Conservation (phyloP, 306 rosid species). For the Carpinus viminea region DNA sequence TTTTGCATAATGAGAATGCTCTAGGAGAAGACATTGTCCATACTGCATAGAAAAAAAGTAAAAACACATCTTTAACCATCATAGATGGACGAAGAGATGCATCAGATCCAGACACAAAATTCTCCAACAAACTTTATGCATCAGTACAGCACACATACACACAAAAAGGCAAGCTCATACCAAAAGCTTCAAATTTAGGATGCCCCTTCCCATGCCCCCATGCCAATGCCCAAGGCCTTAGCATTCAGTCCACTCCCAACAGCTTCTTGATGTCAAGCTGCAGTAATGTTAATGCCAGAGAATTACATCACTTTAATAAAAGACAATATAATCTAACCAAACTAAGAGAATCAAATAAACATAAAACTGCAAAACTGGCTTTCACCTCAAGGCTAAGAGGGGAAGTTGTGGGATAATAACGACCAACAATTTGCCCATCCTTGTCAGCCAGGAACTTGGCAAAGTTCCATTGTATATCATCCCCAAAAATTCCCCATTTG, state of each 20-base stretch:
- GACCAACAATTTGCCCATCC: slow-evolving; percentile 69
- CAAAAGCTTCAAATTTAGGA: not conserved
- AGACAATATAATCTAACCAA: not conserved
- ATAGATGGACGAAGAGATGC: not conserved
- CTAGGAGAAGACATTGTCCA: too few relatives aligned
- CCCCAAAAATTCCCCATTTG: slow-evolving; percentile 81
- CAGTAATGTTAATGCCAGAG: slow-evolving; percentile 14
- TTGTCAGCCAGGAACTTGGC: slow-evolving; percentile 77
- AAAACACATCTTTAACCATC: too few relatives aligned
- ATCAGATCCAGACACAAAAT: not conserved
- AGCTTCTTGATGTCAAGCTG: slow-evolving; percentile 68
- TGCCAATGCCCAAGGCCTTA: slow-evolving; percentile 1
- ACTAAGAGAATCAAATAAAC: slow-evolving; percentile 6
- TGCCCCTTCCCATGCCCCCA: not conserved
- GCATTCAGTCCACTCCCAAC: slow-evolving; percentile 44
- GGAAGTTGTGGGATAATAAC: slow-evolving; percentile 83
- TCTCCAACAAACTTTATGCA: not conserved
- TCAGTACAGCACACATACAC: slow-evolving; percentile 10
- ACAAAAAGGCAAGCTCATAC: not conserved
- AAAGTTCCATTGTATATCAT: slow-evolving; percentile 88
- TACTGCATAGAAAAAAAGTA: too few relatives aligned
- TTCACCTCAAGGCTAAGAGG: slow-evolving; percentile 85
- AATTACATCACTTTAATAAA: not conserved
- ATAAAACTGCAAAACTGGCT: not conserved
- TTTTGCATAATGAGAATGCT: too few relatives aligned